Conservation (phyloP, 371 early-diverging fungal species). For the Thermomucor indicae-seudaticae region DNA sequence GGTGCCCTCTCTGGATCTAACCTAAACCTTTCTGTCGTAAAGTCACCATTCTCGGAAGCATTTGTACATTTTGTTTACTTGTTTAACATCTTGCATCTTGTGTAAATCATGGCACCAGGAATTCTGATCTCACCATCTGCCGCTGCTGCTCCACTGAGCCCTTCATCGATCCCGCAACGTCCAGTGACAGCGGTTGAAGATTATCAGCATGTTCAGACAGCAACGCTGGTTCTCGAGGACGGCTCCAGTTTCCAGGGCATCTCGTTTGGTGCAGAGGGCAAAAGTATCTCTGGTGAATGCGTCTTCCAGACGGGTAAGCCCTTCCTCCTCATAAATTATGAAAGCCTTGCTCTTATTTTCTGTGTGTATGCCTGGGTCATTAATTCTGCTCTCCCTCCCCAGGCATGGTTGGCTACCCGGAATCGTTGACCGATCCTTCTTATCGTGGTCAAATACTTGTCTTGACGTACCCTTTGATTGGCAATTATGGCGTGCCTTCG, state of each 20-base stretch:
- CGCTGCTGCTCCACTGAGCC: conserved; percentile 32
- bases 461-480: conserved; percentile 82
- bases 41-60: neutral
- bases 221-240: conserved; percentile 79
- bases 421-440: conserved; percentile 95
- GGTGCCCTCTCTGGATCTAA: neutral
- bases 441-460: conserved; percentile 95
- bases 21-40: neutral
- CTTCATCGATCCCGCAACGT: conserved; percentile 38
- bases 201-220: conserved; percentile 43
- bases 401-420: conserved; percentile 76
- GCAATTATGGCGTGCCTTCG: conserved; percentile 92
- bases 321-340: neutral
- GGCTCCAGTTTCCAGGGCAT: conserved; percentile 84
- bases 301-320: conserved; percentile 94
- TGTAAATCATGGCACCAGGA: conserved; percentile 29
- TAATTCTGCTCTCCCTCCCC: conserved; percentile 22
- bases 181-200: conserved; percentile 53
- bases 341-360: too few species aligned
- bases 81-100: conserved; percentile 5
- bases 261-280: conserved; percentile 89
- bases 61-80: conserved; percentile 5
- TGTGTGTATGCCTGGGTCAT: conserved; percentile 1
- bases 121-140: conserved; percentile 30
- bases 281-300: conserved; percentile 90